phyloP scores from a whole-genome alignment of 345 rosid species.

The Draba incana region DNA sequence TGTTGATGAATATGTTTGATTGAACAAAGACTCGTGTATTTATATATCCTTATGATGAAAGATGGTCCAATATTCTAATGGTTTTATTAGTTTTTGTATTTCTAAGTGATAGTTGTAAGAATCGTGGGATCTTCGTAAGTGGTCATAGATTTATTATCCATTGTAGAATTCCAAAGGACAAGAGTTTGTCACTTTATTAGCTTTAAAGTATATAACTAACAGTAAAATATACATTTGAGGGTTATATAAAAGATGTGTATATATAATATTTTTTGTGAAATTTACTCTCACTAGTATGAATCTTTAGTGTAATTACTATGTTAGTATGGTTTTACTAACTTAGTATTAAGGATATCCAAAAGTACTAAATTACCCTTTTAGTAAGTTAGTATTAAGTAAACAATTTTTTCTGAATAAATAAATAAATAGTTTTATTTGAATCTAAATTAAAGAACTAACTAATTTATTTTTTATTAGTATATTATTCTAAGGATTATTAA shows the following conservation, averaged over 20 bases:
- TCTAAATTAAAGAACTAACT: too few species aligned
- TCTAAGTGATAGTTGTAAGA: constrained; percentile 29
- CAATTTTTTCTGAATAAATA: too few species aligned
- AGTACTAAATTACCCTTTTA: too few species aligned
- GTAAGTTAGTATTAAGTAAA: too few species aligned
- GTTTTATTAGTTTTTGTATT: constrained; percentile 9
- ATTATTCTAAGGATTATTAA: too few species aligned
- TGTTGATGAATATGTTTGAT: constrained; percentile 32
- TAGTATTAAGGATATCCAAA: too few species aligned
- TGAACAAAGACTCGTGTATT: constrained; percentile 29
- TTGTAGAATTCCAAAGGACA: constrained; percentile 33
- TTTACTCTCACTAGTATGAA: too few species aligned
- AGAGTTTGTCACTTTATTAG: constrained; percentile 21
- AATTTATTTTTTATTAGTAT: too few species aligned
- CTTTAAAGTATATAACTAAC: constrained; percentile 12
- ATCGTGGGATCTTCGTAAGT: constrained; percentile 31
- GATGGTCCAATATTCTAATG: constrained; percentile 9
- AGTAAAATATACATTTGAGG: background rate
- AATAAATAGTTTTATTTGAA: too few species aligned
- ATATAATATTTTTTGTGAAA: background rate
- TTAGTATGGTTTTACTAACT: too few species aligned
- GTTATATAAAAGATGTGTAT: constrained; percentile 13
- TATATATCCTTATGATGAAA: constrained; percentile 28
- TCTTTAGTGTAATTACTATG: too few species aligned
- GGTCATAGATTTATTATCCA: constrained; percentile 35